Evolutionary conservation across 768 basidiomycete species (phyloP).

Genomic region (Dentipellis sp.): DNA sequence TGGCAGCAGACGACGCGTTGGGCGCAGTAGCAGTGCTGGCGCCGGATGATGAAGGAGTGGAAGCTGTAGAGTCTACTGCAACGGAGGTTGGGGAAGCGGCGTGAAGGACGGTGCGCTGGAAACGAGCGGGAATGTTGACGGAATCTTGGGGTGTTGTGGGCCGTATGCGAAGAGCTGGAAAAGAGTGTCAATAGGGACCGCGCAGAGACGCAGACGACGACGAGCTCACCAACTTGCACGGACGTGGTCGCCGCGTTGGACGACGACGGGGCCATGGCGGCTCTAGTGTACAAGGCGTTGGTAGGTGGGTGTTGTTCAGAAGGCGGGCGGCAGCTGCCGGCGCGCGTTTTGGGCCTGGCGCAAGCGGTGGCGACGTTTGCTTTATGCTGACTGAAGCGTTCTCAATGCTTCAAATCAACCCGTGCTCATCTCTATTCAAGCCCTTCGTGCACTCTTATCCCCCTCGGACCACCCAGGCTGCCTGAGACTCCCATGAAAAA

Average conservation of each 20-base stretch:
- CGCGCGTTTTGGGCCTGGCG: not conserved
- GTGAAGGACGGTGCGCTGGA: constrained; percentile 85
- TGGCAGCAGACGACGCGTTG: constrained; percentile 26
- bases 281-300: constrained; percentile 5
- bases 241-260: constrained; percentile 63
- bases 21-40: constrained; percentile 39
- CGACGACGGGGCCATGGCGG: constrained; percentile 65
- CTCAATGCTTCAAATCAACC: too few relatives aligned
- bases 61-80: constrained; percentile 65
- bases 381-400: too few relatives aligned
- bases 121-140: constrained; percentile 83
- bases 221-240: constrained; percentile 86
- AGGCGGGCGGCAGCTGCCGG: not conserved
- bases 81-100: constrained; percentile 67
- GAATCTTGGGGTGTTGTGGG: constrained; percentile 81
- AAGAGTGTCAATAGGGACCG: constrained; percentile 13
- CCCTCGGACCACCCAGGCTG: too few relatives aligned
- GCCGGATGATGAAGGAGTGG: constrained; percentile 39
- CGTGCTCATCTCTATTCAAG: too few relatives aligned
- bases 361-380: not conserved
- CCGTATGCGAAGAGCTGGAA: constrained; percentile 78
- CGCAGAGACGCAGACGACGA: not conserved
- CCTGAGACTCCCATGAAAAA: too few relatives aligned
- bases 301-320: not conserved
- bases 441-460: too few relatives aligned